phyloP scores from a whole-genome alignment of 2,329 filamentous ascomycete genomes.

The Neonectria magnoliae region DNA sequence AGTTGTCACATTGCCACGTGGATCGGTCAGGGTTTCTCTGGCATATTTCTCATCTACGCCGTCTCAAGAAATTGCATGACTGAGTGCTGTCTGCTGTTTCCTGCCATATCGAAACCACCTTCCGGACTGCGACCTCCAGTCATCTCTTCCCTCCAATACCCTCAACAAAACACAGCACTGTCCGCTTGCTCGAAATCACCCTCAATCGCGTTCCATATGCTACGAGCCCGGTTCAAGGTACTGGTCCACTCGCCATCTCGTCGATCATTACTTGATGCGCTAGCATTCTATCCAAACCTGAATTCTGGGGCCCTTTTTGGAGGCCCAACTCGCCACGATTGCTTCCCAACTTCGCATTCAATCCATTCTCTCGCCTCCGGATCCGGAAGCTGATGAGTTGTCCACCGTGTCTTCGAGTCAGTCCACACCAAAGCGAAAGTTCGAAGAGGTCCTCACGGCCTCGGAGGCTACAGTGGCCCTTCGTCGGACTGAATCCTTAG shows the following conservation, averaged over 20 bases:
- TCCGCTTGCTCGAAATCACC: neutral
- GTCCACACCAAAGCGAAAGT: conserved; percentile 33
- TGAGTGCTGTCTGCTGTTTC: conserved; percentile 6
- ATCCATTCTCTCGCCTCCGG: conserved; percentile 60
- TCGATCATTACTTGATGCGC: conserved; percentile 6
- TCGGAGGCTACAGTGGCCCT: conserved; percentile 19
- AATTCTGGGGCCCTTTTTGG: conserved; percentile 24
- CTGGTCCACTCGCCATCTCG: conserved; percentile 4
- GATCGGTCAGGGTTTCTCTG: conserved; percentile 18
- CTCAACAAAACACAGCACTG: conserved; percentile 14
- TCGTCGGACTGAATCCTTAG: conserved; percentile 15
- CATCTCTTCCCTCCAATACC: conserved; percentile 1
- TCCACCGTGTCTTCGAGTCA: conserved; percentile 33
- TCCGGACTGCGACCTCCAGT: neutral
- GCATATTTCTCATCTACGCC: conserved; percentile 8
- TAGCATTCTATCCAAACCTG: neutral
- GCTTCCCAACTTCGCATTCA: conserved; percentile 61
- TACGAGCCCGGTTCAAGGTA: neutral
- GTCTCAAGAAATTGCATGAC: conserved; percentile 19
- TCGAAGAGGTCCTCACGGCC: conserved; percentile 27
- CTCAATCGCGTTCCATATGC: conserved; percentile 1
- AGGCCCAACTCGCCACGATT: conserved; percentile 60
- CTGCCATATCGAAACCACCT: conserved; percentile 10
- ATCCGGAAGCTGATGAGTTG: conserved; percentile 53
- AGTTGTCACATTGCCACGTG: conserved; percentile 29